These are phyloP conservation scores for Neodidymelliopsis sp. DNA, from an alignment of 2,329 filamentous ascomycete genomes.

Conservation along the genomic window DNA sequence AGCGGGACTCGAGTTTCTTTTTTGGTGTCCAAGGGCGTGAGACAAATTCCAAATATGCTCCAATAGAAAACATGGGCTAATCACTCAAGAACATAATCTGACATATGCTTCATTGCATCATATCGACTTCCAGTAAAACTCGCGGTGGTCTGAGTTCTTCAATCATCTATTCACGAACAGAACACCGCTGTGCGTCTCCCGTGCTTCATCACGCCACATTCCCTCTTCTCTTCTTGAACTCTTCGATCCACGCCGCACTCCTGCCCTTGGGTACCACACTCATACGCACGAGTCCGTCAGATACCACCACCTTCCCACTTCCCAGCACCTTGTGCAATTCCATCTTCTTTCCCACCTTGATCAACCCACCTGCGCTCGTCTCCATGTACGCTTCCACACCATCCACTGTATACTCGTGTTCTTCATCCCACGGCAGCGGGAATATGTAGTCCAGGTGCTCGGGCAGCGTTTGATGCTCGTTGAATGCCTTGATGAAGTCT, in stretches of 20 bases:
- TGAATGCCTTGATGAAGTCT: constrained; percentile 89
- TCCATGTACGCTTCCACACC: constrained; percentile 90
- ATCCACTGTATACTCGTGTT: constrained; percentile 68
- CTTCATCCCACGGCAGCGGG: constrained; percentile 83
- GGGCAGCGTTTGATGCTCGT: constrained; percentile 75
- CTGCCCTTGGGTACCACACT: constrained; percentile 79
- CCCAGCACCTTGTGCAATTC: constrained; percentile 76
- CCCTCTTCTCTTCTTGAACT: constrained; percentile 77
- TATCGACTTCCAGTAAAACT: too few species aligned
- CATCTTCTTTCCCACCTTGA: constrained; percentile 90
- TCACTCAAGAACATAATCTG: too few species aligned
- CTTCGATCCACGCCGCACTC: constrained; percentile 78
- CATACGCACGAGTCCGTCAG: constrained; percentile 84
- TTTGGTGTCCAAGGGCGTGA: too few species aligned
- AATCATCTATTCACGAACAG: too few species aligned
- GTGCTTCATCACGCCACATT: constrained; percentile 11
- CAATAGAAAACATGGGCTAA: too few species aligned
- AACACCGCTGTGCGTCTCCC: too few species aligned
- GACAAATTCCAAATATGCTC: too few species aligned
- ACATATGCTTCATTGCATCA: background rate
- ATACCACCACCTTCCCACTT: constrained; percentile 81
- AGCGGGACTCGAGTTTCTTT: too few species aligned
- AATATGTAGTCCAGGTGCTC: constrained; percentile 87
- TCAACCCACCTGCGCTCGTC: constrained; percentile 77
- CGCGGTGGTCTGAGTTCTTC: too few species aligned